phyloP scores from a whole-genome alignment of 495 filamentous ascomycete genomes.

The Aspergillus heteromorphus region DNA sequence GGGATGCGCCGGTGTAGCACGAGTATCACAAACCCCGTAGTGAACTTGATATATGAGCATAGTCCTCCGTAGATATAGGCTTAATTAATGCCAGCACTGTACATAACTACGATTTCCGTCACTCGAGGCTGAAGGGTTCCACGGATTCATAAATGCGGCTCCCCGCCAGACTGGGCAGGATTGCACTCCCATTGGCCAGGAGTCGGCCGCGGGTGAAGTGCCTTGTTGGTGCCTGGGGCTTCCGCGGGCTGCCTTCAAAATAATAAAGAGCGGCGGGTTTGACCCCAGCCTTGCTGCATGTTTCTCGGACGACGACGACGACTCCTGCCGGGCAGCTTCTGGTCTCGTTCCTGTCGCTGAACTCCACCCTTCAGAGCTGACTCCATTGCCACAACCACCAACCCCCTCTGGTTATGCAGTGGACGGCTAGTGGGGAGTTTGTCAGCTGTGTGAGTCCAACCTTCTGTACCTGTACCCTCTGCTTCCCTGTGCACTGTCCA shows the following conservation, averaged over 20 bases:
- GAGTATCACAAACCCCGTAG: slow-evolving; percentile 37
- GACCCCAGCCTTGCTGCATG: slow-evolving; percentile 18
- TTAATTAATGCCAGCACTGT: too few species aligned
- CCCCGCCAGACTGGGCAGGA: not conserved
- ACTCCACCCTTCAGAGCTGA: slow-evolving; percentile 12
- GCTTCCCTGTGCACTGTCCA: not conserved
- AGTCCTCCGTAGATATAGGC: not conserved
- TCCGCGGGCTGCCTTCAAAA: not conserved
- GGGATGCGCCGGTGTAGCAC: slow-evolving; percentile 27
- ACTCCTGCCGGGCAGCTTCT: slow-evolving; percentile 17
- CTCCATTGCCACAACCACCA: slow-evolving; percentile 6
- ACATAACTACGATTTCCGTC: too few species aligned
- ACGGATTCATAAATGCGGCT: slow-evolving; percentile 1
- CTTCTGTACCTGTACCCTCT: slow-evolving; percentile 2
- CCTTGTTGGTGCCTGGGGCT: slow-evolving; percentile 5
- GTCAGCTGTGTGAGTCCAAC: slow-evolving; percentile 19
- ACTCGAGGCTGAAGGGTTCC: not conserved
- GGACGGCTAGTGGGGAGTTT: slow-evolving; percentile 18
- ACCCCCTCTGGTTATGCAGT: slow-evolving; percentile 12
- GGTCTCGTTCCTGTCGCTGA: slow-evolving; percentile 16
- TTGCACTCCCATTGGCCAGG: not conserved
- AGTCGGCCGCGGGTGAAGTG: not conserved
- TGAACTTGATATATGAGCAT: slow-evolving; percentile 23
- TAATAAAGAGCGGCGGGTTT: slow-evolving; percentile 1
- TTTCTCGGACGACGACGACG: slow-evolving; percentile 42